Conservation (phyloP, 495 filamentous ascomycete species). For the Penicillium paradoxum region DNA sequence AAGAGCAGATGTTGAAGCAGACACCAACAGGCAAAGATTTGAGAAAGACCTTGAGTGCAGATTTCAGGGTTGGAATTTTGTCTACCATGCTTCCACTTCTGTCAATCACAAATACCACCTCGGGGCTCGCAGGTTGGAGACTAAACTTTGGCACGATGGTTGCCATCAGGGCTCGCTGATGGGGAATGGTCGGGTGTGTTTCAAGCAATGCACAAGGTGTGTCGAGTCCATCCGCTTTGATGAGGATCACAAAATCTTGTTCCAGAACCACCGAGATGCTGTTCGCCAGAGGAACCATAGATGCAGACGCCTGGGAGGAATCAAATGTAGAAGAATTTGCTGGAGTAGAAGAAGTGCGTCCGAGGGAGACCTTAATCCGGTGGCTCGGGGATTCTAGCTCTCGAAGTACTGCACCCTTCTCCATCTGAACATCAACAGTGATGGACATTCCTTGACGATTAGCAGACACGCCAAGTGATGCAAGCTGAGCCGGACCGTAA, state of each 20-base stretch:
- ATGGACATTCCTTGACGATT: slow-evolving; percentile 46
- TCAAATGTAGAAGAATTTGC: slow-evolving; percentile 34
- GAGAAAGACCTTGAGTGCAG: slow-evolving; percentile 61
- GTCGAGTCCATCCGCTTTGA: slow-evolving; percentile 51
- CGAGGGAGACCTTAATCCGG: slow-evolving; percentile 58
- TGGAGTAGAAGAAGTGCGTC: slow-evolving; percentile 45
- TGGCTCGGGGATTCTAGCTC: slow-evolving; percentile 62
- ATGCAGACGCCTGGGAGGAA: slow-evolving; percentile 56
- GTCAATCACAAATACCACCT: slow-evolving; percentile 69
- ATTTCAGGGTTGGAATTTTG: slow-evolving; percentile 50
- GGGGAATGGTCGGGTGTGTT: slow-evolving; percentile 51
- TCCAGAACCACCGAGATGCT: slow-evolving; percentile 12
- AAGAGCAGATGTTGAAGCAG: slow-evolving; percentile 73
- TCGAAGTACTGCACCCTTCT: slow-evolving; percentile 49
- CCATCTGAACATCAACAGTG: slow-evolving; percentile 56
- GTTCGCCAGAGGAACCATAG: slow-evolving; percentile 24
- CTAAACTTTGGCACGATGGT: slow-evolving; percentile 63
- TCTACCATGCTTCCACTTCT: slow-evolving; percentile 61
- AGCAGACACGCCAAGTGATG: not conserved
- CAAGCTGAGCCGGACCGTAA: not conserved
- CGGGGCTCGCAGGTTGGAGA: slow-evolving; percentile 48
- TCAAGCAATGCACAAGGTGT: slow-evolving; percentile 59
- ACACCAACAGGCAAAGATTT: slow-evolving; percentile 63
- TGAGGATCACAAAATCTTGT: slow-evolving; percentile 49
- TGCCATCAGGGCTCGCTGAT: slow-evolving; percentile 61